A percentile compares a stretch with the other conserved stretches of the same genome.
Conservation (phyloP, 805 yeast genomes). For the Pichia eremophila region DNA sequence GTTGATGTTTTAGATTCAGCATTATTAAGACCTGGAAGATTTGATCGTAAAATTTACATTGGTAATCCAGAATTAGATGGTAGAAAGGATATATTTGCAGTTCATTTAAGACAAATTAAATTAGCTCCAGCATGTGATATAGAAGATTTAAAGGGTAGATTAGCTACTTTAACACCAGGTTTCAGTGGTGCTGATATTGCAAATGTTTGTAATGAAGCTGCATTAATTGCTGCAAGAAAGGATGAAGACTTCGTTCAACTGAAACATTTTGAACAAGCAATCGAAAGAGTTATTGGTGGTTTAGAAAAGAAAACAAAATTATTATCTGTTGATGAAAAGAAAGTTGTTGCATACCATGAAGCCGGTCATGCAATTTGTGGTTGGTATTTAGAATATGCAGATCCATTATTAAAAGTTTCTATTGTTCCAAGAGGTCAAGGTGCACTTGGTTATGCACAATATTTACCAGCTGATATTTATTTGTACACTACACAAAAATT, state of each 20-base stretch:
- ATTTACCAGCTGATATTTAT: conserved; percentile 82
- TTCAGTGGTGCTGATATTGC: conserved; percentile 96
- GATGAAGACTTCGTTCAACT: conserved; percentile 53
- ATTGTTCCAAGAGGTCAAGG: conserved; percentile 93
- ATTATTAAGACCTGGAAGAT: conserved; percentile 87
- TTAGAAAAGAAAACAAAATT: conserved; percentile 77
- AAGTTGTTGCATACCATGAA: conserved; percentile 85
- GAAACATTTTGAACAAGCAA: conserved; percentile 81
- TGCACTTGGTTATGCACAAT: conserved; percentile 93
- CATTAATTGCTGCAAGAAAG: conserved; percentile 81
- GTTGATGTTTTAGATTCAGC: conserved; percentile 88
- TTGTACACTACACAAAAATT: conserved; percentile 69
- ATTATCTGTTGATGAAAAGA: conserved; percentile 71
- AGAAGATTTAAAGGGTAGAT: conserved; percentile 65
- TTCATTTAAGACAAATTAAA: conserved; percentile 60
- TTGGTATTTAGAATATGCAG: conserved; percentile 82
- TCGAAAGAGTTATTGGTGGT: conserved; percentile 94
- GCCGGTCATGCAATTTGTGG: conserved; percentile 98
- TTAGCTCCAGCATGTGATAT: conserved; percentile 35
- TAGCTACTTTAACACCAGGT: conserved; percentile 90
- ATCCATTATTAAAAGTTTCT: conserved; percentile 86
- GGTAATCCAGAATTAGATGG: conserved; percentile 88
- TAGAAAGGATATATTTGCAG: conserved; percentile 75
- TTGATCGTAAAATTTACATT: conserved; percentile 79
- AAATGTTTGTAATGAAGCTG: conserved; percentile 90